phyloP scores from a whole-genome alignment of 192 early-diverging fungal species.

The Backusella parvicylindrica region DNA sequence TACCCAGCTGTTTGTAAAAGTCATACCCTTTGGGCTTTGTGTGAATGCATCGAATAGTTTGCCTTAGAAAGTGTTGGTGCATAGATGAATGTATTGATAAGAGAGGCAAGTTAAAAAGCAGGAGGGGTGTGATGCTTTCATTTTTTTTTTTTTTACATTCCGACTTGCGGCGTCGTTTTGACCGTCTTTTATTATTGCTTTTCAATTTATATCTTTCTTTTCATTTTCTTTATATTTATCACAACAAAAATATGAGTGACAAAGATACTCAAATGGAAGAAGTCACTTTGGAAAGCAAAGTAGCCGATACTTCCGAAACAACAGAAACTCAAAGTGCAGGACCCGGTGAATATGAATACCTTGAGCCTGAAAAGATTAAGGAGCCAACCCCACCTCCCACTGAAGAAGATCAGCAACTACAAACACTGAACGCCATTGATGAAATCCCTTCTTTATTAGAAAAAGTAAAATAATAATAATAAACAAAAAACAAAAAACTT shows the following conservation, averaged over 20 bases:
- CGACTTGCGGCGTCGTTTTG: too few species aligned
- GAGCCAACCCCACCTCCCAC: neutral
- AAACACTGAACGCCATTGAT: neutral
- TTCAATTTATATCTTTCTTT: neutral
- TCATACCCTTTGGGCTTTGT: slow-evolving; percentile 74
- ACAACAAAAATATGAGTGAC: neutral
- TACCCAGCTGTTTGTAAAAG: slow-evolving; percentile 69
- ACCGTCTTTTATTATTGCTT: too few species aligned
- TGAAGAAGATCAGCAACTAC: neutral
- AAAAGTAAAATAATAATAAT: neutral
- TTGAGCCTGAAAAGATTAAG: neutral
- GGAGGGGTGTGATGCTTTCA: neutral
- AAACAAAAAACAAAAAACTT: neutral
- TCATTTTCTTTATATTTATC: neutral
- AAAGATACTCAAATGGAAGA: neutral
- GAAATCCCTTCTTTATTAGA: neutral
- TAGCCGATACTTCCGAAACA: neutral
- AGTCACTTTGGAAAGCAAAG: neutral
- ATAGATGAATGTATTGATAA: neutral
- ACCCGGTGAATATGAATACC: neutral
- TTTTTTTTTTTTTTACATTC: neutral
- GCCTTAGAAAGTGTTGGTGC: neutral
- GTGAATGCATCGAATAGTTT: neutral
- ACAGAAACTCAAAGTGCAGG: neutral
- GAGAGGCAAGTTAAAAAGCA: neutral